Percentiles rank a stretch among this genome's conserved stretches.
These are phyloP conservation scores for Wickerhamomyces sp. DNA, from an alignment of 1,139 yeast genomes.

Conservation along the genomic window DNA sequence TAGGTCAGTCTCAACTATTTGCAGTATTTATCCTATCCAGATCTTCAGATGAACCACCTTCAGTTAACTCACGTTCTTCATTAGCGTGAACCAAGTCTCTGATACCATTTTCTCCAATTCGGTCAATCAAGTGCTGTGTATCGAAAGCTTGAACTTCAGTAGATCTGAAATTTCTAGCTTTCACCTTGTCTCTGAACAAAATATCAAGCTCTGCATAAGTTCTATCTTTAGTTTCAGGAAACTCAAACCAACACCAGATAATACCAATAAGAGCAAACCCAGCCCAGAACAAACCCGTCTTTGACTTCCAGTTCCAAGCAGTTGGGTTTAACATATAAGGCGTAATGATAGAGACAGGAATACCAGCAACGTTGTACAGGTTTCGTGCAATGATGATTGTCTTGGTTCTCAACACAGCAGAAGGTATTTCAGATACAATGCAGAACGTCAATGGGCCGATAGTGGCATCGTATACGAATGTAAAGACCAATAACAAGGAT, in stretches of 20 bases:
- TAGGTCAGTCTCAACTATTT: too few relatives aligned
- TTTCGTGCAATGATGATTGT: slow-evolving; percentile 35
- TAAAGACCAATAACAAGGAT: slow-evolving; percentile 29
- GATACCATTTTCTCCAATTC: slow-evolving; percentile 15
- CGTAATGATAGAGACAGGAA: slow-evolving; percentile 26
- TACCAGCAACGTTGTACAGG: slow-evolving; percentile 30
- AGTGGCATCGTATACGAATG: slow-evolving; percentile 27
- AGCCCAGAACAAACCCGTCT: slow-evolving; percentile 24
- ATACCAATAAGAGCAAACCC: slow-evolving; percentile 27
- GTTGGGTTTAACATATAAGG: slow-evolving; percentile 43
- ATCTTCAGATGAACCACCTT: too few relatives aligned
- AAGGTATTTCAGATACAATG: slow-evolving; percentile 37
- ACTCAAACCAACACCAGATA: slow-evolving; percentile 35
- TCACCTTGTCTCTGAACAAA: slow-evolving; percentile 28
- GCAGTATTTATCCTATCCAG: too few relatives aligned
- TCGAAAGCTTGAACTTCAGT: slow-evolving; percentile 18
- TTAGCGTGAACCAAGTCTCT: slow-evolving; percentile 12
- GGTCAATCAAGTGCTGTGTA: slow-evolving; percentile 14
- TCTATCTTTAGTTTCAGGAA: slow-evolving; percentile 39
- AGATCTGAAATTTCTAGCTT: slow-evolving; percentile 29
- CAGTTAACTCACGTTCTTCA: too few relatives aligned
- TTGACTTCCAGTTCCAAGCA: slow-evolving; percentile 43
- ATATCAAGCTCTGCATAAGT: slow-evolving; percentile 37
- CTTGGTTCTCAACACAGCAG: slow-evolving; percentile 34
- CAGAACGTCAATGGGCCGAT: slow-evolving; percentile 36